These are phyloP conservation scores for Serendipita vermifera DNA, from an alignment of 768 basidiomycete genomes.

Conservation along the genomic window DNA sequence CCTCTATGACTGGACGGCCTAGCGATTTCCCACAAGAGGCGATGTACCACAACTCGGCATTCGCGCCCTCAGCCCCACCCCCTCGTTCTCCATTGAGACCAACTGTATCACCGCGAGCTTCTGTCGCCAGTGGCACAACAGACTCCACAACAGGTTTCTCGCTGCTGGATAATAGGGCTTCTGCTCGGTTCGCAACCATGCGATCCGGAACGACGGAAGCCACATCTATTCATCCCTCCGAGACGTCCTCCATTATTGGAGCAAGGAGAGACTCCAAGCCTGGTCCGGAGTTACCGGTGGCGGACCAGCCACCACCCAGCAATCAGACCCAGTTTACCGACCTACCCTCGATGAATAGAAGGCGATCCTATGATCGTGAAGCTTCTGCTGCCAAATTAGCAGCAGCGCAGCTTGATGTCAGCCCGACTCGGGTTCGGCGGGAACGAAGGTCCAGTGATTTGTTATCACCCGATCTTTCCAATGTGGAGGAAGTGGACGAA, in stretches of 20 bases:
- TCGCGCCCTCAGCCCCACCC: slow-evolving; percentile 19
- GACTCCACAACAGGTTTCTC: slow-evolving; percentile 24
- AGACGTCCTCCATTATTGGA: slow-evolving; percentile 50
- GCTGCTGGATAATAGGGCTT: slow-evolving; percentile 23
- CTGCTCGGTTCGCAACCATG: slow-evolving; percentile 58
- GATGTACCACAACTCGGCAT: too few species aligned
- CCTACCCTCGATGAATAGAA: not conserved
- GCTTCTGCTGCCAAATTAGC: slow-evolving; percentile 6
- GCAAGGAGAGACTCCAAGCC: slow-evolving; percentile 41
- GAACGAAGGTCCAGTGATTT: slow-evolving; percentile 53
- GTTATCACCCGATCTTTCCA: slow-evolving; percentile 39
- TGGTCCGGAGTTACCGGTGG: not conserved
- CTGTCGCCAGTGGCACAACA: not conserved
- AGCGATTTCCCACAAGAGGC: slow-evolving; percentile 12
- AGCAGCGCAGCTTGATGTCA: not conserved
- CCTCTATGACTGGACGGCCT: slow-evolving; percentile 10
- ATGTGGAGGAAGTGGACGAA: slow-evolving; percentile 55
- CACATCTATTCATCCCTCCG: slow-evolving; percentile 44
- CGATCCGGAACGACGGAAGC: slow-evolving; percentile 72
- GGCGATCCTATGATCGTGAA: not conserved
- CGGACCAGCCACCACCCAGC: not conserved
- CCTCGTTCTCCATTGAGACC: slow-evolving; percentile 8
- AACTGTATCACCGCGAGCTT: slow-evolving; percentile 1
- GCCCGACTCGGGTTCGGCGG: slow-evolving; percentile 18
- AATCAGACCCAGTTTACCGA: slow-evolving; percentile 2